Base-by-base conservation (phyloP, 495 filamentous ascomycete genomes). In the Tuber borchii region DNA sequence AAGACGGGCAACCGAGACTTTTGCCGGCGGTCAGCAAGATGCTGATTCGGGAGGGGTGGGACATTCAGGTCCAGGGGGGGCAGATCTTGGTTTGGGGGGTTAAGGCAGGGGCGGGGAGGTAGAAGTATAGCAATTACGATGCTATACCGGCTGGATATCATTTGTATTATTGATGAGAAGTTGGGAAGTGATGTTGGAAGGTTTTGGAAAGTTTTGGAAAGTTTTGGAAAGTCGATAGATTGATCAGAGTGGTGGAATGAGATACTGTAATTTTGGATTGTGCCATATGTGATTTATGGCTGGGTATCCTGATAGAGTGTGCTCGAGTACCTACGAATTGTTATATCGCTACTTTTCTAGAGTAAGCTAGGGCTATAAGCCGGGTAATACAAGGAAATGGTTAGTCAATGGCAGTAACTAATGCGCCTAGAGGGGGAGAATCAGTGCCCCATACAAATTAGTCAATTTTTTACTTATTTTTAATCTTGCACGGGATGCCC, bases 11-110 rank as follows among this genome's bases (percentile, higher is more conserved):
- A 44, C 90, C 90, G 1, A 90, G 89, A 75, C 78, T 99, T 39
- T 90, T 93, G 2, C 92, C 92, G 46, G 91, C 92, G n/a, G 93
- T 99, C 1, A 89, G 86, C 72, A 91, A 87, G 82, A 91, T 91
- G 85, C 83, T 99, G 73, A 85, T 89, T 70, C 87, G 87, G 51
- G 92, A 95, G 73, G 93, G 93, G 0, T 99, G 95, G 95, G 91
- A 88, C 77, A 86, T 96, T 44, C 88, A 93, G 83, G 86, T 91
- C 44, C 85, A 88, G 44, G 87, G 88, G 16, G 94, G 94, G 0
- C 85, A 87, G 45, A 86, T 93, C 69, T 81, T 89, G 61, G 88
- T 97, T 14, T 75, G 76, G 46, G 80, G 80, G 0, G 76, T 81
- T 65, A 65, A 34, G 20, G 69, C 39, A 6, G 22, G 34, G 42